A percentile compares a stretch with the other conserved stretches of the same genome.
Conservation (phyloP, 768 basidiomycete species). For the Boletus coccyginus region DNA sequence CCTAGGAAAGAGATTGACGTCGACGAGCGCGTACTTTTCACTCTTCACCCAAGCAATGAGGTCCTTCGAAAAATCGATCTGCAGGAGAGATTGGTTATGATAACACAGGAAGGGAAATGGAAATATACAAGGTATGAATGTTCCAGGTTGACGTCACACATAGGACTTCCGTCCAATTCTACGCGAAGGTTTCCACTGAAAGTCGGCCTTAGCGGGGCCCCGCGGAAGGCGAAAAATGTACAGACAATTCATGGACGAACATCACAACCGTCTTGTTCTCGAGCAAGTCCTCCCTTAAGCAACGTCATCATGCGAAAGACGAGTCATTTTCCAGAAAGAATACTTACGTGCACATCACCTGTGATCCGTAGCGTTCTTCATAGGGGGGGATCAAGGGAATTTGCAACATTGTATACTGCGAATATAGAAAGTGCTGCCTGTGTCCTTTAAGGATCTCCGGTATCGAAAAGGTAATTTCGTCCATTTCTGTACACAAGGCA, state of each 20-base stretch:
- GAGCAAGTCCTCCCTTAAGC: conserved; percentile 68
- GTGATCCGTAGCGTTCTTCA: conserved; percentile 71
- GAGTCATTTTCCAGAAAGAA: neutral
- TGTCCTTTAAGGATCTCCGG: conserved; percentile 88
- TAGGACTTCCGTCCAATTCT: conserved; percentile 71
- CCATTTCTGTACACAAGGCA: conserved; percentile 44
- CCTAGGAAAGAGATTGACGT: conserved; percentile 81
- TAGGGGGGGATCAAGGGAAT: conserved; percentile 74
- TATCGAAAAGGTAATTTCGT: conserved; percentile 62
- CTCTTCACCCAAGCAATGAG: conserved; percentile 74
- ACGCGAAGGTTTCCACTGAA: conserved; percentile 83
- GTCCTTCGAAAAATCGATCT: conserved; percentile 85
- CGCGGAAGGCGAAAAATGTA: conserved; percentile 1
- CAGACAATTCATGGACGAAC: conserved; percentile 95
- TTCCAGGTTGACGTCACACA: conserved; percentile 73
- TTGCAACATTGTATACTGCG: conserved; percentile 74
- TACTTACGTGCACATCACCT: conserved; percentile 86
- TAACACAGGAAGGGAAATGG: neutral
- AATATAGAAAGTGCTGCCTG: conserved; percentile 78
- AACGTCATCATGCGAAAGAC: conserved; percentile 1
- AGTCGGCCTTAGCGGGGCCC: neutral
- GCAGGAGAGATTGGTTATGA: conserved; percentile 3
- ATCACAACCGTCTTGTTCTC: conserved; percentile 75
- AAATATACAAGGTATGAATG: conserved; percentile 75
- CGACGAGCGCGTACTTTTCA: conserved; percentile 71